Evolutionary conservation across 441 rosid species (phyloP).

Genomic region (Populus hybrid): DNA sequence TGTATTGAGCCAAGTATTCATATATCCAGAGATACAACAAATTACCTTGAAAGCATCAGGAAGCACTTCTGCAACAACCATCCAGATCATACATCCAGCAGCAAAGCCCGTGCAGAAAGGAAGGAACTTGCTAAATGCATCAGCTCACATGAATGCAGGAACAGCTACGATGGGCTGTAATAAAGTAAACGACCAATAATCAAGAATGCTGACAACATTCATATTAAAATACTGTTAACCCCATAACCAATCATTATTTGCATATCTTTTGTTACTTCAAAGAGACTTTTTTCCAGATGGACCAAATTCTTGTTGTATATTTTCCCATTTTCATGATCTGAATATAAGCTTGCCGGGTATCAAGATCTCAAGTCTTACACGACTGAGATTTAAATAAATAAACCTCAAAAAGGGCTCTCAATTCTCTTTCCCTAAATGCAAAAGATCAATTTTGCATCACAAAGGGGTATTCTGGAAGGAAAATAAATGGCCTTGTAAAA

Average conservation of each 20-base stretch:
- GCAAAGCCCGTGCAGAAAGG: constrained; percentile 99
- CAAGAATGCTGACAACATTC: background rate
- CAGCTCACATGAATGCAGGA: constrained; percentile 97
- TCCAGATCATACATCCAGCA: constrained; percentile 99
- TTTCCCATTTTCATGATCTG: background rate
- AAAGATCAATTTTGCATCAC: background rate
- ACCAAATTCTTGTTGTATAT: background rate
- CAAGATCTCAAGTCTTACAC: background rate
- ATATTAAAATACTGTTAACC: background rate
- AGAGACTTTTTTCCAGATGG: background rate
- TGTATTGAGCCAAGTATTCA: background rate
- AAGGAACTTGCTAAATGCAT: constrained; percentile 86
- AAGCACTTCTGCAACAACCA: constrained; percentile 99
- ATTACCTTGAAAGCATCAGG: constrained; percentile 98
- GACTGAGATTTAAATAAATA: background rate
- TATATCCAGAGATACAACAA: background rate
- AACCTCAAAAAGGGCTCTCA: background rate
- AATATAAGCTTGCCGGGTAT: background rate
- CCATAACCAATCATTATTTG: background rate
- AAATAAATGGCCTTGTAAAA: background rate
- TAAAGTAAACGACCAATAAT: background rate
- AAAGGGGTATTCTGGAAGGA: background rate
- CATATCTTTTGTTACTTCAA: background rate
- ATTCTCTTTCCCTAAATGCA: background rate
- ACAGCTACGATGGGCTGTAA: constrained; percentile 95